These are phyloP conservation scores for Puccinia hordei DNA, from an alignment of 1,284 basidiomycete species.

Conservation along the genomic window DNA sequence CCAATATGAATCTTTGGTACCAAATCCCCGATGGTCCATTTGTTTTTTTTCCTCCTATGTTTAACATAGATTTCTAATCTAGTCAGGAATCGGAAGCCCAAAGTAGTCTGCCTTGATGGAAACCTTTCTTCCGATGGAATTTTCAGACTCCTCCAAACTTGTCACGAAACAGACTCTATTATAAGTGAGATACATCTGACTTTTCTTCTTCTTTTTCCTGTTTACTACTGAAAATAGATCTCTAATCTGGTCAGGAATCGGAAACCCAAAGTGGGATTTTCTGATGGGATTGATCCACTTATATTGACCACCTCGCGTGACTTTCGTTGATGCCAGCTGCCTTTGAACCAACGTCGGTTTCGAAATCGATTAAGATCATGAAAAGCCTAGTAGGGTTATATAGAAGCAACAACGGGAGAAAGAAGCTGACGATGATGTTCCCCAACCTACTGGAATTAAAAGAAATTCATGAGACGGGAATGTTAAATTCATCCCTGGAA, in stretches of 20 bases:
- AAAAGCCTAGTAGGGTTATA: constrained; percentile 63
- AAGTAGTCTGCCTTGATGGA: constrained; percentile 76
- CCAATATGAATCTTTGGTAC: not conserved
- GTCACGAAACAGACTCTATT: constrained; percentile 16
- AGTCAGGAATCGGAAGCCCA: constrained; percentile 63
- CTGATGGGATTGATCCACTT: not conserved
- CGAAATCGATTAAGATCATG: constrained; percentile 73
- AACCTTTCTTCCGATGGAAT: constrained; percentile 71
- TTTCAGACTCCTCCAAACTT: constrained; percentile 62
- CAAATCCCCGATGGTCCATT: not conserved
- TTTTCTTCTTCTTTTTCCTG: constrained; percentile 26
- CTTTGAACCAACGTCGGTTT: constrained; percentile 78
- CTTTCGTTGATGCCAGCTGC: constrained; percentile 57
- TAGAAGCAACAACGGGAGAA: not conserved
- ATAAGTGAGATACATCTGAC: not conserved
- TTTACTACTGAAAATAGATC: constrained; percentile 3
- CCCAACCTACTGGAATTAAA: constrained; percentile 34
- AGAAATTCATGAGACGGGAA: constrained; percentile 4
- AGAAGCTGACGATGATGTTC: constrained; percentile 26
- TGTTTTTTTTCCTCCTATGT: not conserved
- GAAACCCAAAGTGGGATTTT: not conserved
- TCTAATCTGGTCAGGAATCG: constrained; percentile 3
- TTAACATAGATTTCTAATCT: constrained; percentile 61
- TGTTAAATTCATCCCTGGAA: not conserved
- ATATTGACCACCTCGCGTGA: not conserved